Base-by-base conservation (phyloP, 1,284 basidiomycete species). In the Tetrapyrgos nigripes region DNA sequence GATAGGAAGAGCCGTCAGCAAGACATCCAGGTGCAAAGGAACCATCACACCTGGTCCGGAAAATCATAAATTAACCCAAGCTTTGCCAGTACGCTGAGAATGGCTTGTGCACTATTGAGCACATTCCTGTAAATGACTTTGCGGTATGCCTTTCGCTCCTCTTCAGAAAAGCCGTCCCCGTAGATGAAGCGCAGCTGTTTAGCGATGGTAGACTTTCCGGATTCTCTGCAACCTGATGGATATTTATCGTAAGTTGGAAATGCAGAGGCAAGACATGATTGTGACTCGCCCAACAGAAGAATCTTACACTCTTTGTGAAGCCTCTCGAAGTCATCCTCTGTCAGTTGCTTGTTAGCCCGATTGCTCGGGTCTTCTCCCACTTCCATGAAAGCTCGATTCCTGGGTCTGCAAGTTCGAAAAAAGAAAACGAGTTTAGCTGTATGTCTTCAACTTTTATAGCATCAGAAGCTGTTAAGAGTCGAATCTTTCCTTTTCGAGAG, bases 141-240 rank as follows among this genome's bases (percentile, higher is more conserved):
- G 49, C 89, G 82, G 75, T 85, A 94, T 1, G 84, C 77, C 61
- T 87, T 74, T 40, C 92, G 81, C 73, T 96, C 93, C 5, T 89
- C 84, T 28, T 75, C 73, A 1, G 83, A 85, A 75, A 92, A 95
- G 3, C 93, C 93, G 67, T 89, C 86, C 72, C 94, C 91, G 73
- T 95, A 91, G 58, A 95, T 93, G 64, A 96, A 94, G 81, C 94
- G 94, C 93, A 95, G 95, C 75, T 95, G 93, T 76, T 94, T 95
- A 49, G 94, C 91, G 63, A 95, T 91, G 0, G 93, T 95, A 2
- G 86, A 88, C 77, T 94, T 94, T 46, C 93, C 93, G 3, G 89
- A 91, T 79, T 76, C 73, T 51, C 73, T 69, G 17, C 70, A 71
- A n/a, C 75, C 73, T 77, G 28, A 9, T 31, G n/a, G 6, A 23